Conservation (phyloP, 2,329 filamentous ascomycete genomes). For the Cercospora sojina region DNA sequence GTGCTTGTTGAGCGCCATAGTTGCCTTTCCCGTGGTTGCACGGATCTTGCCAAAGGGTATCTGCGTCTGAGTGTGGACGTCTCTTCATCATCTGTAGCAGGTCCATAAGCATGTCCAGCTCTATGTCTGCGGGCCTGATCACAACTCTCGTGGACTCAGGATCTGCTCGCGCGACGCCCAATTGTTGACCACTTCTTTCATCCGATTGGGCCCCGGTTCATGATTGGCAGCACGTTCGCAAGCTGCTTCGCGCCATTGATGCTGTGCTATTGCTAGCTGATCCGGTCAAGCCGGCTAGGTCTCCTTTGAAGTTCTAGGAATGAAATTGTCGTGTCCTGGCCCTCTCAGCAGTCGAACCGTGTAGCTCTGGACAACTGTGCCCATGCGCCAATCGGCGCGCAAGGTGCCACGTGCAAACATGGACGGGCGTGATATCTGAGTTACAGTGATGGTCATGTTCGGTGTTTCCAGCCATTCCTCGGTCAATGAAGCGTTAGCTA, state of each 20-base stretch:
- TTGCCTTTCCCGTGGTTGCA: not conserved
- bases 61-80: not conserved
- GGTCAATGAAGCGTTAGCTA: conserved; percentile 8
- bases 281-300: not conserved
- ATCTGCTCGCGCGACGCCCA: not conserved
- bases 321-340: not conserved
- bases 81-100: not conserved
- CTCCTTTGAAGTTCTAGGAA: not conserved
- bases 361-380: not conserved
- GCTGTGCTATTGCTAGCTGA: not conserved
- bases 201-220: not conserved
- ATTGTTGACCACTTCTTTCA: not conserved
- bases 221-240: not conserved
- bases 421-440: not conserved
- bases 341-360: not conserved
- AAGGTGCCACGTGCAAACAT: not conserved
- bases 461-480: not conserved
- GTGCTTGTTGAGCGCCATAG: not conserved
- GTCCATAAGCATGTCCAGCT: not conserved
- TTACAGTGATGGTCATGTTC: not conserved
- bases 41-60: not conserved
- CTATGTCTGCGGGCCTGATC: not conserved
- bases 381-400: not conserved
- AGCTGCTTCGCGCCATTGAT: not conserved
- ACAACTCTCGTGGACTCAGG: not conserved